Evolutionary conservation across 805 yeast genomes (phyloP).

Genomic region (Nakazawaea pomicola): DNA sequence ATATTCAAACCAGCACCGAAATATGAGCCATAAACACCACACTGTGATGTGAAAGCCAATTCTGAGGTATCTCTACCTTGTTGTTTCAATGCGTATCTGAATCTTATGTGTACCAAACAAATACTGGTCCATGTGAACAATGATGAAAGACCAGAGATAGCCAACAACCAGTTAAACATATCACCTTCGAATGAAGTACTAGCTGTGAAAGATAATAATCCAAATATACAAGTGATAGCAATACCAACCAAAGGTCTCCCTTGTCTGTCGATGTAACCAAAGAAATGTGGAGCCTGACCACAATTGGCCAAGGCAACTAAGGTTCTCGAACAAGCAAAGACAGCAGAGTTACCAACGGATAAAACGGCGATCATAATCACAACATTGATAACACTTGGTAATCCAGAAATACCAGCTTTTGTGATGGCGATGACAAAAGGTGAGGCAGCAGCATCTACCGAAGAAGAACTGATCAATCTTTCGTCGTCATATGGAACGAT

Average conservation of each 20-base stretch:
- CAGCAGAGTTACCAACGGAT: conserved; percentile 74
- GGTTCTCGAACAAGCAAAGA: conserved; percentile 70
- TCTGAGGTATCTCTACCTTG: conserved; percentile 72
- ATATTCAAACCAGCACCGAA: conserved; percentile 55
- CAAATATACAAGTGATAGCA: conserved; percentile 44
- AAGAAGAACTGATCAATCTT: conserved; percentile 42
- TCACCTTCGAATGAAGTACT: conserved; percentile 51
- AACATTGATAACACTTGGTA: conserved; percentile 71
- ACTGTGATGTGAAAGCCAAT: conserved; percentile 59
- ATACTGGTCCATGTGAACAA: conserved; percentile 77
- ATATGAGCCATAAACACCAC: conserved; percentile 64
- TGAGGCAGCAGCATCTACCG: conserved; percentile 55
- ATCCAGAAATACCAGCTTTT: conserved; percentile 54
- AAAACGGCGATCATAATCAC: conserved; percentile 68
- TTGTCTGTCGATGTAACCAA: conserved; percentile 65
- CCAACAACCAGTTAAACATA: conserved; percentile 71
- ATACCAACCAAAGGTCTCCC: conserved; percentile 80
- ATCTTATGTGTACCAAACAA: conserved; percentile 62
- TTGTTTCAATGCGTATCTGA: conserved; percentile 57
- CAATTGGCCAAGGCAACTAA: conserved; percentile 64
- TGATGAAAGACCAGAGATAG: conserved; percentile 75
- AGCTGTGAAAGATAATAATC: conserved; percentile 56
- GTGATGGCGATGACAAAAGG: conserved; percentile 73
- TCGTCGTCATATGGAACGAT: conserved; percentile 55
- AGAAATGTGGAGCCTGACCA: conserved; percentile 58